Percentiles rank a stretch among this genome's conserved stretches.
phyloP scores from a whole-genome alignment of 2,329 filamentous ascomycete genomes.

The Penicillium sp. region DNA sequence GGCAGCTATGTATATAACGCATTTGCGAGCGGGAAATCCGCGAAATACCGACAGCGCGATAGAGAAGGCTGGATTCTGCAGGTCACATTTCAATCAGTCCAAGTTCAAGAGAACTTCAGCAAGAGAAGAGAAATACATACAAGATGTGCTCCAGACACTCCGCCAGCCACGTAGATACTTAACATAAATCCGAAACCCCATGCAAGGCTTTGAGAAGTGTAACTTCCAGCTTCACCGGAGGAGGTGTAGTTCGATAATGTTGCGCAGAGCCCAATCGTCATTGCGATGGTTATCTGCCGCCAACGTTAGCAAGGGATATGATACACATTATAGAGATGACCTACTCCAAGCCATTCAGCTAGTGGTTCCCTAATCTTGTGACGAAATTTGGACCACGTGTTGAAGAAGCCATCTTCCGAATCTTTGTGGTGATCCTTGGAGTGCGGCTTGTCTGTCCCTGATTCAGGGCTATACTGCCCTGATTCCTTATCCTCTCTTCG shows the following conservation, averaged over 20 bases:
- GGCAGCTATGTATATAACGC: slow-evolving; percentile 31
- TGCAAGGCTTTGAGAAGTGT: slow-evolving; percentile 15
- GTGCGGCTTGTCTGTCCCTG: not conserved
- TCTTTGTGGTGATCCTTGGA: not conserved
- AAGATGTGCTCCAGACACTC: slow-evolving; percentile 51
- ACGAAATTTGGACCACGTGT: slow-evolving; percentile 28
- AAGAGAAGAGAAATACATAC: too few relatives aligned
- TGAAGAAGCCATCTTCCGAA: slow-evolving; percentile 21
- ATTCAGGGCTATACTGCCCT: slow-evolving; percentile 1
- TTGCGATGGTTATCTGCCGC: slow-evolving; percentile 26
- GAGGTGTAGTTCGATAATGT: slow-evolving; percentile 25
- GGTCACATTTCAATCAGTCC: too few relatives aligned
- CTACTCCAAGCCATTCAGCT: slow-evolving; percentile 32
- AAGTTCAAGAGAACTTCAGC: too few relatives aligned
- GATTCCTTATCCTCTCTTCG: slow-evolving; percentile 9
- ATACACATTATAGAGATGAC: not conserved
- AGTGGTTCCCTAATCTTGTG: slow-evolving; percentile 29
- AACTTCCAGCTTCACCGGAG: slow-evolving; percentile 24
- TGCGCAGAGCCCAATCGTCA: slow-evolving; percentile 31
- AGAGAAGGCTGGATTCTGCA: slow-evolving; percentile 50
- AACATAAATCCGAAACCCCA: slow-evolving; percentile 38
- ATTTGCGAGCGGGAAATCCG: slow-evolving; percentile 34
- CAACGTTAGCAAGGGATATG: not conserved
- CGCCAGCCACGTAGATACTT: slow-evolving; percentile 49
- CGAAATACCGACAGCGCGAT: slow-evolving; percentile 37